Base-by-base conservation (phyloP, 2,329 filamentous ascomycete species). In the Fusarium pilosicola region DNA sequence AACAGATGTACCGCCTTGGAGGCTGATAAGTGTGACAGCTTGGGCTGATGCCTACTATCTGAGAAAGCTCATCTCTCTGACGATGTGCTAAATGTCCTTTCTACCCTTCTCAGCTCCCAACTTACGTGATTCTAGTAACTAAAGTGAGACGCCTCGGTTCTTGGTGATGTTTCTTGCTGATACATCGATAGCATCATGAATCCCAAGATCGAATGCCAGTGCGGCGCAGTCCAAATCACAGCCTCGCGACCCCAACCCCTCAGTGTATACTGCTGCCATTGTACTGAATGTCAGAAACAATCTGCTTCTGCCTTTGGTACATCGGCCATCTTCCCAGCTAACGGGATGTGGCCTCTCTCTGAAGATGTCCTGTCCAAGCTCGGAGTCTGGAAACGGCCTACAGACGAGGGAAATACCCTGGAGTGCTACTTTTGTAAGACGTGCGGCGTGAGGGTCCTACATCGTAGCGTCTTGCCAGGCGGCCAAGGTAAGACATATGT, bases 401-500 rank as follows among this genome's bases (percentile, higher is more conserved):
- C 83, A 10, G 83, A 86, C 30, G 71, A 77, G 13, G 85, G 84
- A 24, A 83, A 82, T 45, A 83, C 79, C 18, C 80, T 85, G 71
- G 81, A 85, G 70, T 86, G 85, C 74, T 85, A 81, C 64, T 84
- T 85, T 62, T 85, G 83, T 71, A 80, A 79, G 26, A 76, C 70
- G 6, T 87, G 85, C 74, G 86, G 86, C 15, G 82, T 82, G n/a
- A 83, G 86, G 18, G 59, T 88, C n/a, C 76, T 87, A 32, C 86
- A 88, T 69, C 83, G 84, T 49, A 78, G 81, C 45, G 76, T 82
- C 28, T 73, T 82, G 12, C 68, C 79, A 3, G 82, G 85, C 63
- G 85, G 85, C 6, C 79, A 71, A 8, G 78, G 81, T 9, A 78
- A 81, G 30, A 38, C 78, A 0, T 84, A 81, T 0, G 65, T 87